A percentile compares a stretch with the other conserved stretches of the same genome.
These are phyloP conservation scores for Colletotrichum musae DNA, from an alignment of 2,329 filamentous ascomycete genomes.

Conservation along the genomic window DNA sequence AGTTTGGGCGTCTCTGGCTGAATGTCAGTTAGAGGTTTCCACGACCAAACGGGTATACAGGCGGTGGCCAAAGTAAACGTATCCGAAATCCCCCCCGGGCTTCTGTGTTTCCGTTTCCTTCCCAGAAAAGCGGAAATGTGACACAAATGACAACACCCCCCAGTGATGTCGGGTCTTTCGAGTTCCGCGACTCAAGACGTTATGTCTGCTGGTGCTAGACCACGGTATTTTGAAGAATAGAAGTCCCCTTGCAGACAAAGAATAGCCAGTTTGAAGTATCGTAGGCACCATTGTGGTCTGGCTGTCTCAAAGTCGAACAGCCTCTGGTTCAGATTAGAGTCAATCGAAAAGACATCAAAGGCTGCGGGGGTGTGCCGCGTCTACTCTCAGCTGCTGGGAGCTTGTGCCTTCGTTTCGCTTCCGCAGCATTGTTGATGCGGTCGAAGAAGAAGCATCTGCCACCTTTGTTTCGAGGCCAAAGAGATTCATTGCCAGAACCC, in stretches of 20 bases:
- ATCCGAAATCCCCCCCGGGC: too few relatives aligned
- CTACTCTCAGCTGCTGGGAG: neutral
- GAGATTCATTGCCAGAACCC: neutral
- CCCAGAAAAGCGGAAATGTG: too few relatives aligned
- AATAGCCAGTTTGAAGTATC: neutral
- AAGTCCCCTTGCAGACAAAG: neutral
- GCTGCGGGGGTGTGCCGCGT: neutral
- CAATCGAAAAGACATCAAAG: neutral
- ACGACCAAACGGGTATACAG: too few relatives aligned
- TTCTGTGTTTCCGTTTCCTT: too few relatives aligned
- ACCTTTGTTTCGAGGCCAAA: slow-evolving; percentile 10
- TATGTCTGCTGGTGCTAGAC: too few relatives aligned
- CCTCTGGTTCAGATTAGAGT: neutral
- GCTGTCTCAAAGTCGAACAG: neutral
- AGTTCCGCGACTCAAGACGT: too few relatives aligned
- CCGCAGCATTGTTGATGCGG: neutral
- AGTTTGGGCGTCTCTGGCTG: too few relatives aligned
- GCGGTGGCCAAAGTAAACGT: too few relatives aligned
- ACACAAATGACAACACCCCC: too few relatives aligned
- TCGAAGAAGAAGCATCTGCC: neutral
- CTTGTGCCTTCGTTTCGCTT: slow-evolving; percentile 6
- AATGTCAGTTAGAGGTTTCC: too few relatives aligned
- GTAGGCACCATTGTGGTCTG: neutral
- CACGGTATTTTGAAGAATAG: too few relatives aligned
- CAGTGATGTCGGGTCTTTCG: too few relatives aligned